Evolutionary conservation across 306 rosid genomes (phyloP).

Genomic region (Cicer cuneatum): DNA sequence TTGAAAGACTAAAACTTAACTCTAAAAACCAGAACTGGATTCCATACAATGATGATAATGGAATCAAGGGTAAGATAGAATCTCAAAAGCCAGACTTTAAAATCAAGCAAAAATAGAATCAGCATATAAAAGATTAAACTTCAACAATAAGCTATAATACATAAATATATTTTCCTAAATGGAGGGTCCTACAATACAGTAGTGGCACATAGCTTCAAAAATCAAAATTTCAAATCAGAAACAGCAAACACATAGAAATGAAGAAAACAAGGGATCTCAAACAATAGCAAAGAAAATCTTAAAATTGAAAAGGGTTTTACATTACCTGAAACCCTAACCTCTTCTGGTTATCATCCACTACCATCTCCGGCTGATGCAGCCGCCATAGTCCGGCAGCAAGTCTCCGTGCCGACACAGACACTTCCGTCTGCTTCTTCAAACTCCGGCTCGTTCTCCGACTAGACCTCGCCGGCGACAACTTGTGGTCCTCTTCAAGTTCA

Average conservation of each 20-base stretch:
- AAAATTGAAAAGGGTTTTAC: background rate
- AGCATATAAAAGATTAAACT: slow-evolving; percentile 2
- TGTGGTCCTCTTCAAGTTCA: slow-evolving; percentile 51
- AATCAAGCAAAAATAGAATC: slow-evolving; percentile 42
- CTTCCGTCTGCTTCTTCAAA: slow-evolving; percentile 51
- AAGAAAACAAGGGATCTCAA: slow-evolving; percentile 39
- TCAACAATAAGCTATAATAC: slow-evolving; percentile 19
- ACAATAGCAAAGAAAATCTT: background rate
- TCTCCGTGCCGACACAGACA: slow-evolving; percentile 68
- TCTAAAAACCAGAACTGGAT: slow-evolving; percentile 21
- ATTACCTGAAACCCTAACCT: slow-evolving; percentile 68
- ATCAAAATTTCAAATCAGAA: slow-evolving; percentile 27
- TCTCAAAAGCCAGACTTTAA: slow-evolving; percentile 44
- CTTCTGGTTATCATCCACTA: slow-evolving; percentile 2
- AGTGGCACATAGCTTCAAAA: slow-evolving; percentile 42
- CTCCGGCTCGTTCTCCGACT: slow-evolving; percentile 47
- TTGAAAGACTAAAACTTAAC: background rate
- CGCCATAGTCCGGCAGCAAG: slow-evolving; percentile 92
- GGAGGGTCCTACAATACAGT: slow-evolving; percentile 33
- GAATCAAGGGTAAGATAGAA: slow-evolving; percentile 38
- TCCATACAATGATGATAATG: slow-evolving; percentile 28
- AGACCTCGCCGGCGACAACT: slow-evolving; percentile 35
- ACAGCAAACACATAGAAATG: background rate
- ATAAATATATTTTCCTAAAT: background rate
- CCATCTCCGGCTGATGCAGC: slow-evolving; percentile 72